These are phyloP conservation scores for Hyaloperonospora brassicae DNA, from an alignment of 352 stramenopile species.

Conservation along the genomic window DNA sequence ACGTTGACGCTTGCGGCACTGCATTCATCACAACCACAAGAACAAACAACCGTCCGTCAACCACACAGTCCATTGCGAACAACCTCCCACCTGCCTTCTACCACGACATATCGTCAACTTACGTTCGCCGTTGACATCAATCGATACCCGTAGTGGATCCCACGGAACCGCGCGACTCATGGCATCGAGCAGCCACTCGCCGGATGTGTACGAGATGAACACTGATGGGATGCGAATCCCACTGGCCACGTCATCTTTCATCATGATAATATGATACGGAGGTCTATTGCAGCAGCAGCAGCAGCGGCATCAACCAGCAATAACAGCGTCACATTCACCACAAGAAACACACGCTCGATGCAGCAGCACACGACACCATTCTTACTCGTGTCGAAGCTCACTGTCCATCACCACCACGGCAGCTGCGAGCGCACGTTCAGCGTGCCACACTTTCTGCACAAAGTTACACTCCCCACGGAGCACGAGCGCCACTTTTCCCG, in stretches of 20 bases:
- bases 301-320: neutral
- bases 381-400: slow-evolving; percentile 47
- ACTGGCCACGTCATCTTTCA: slow-evolving; percentile 66
- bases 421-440: slow-evolving; percentile 50
- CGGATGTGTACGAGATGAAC: slow-evolving; percentile 62
- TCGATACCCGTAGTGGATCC: slow-evolving; percentile 47
- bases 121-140: slow-evolving; percentile 56
- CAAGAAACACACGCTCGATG: neutral
- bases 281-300: slow-evolving; percentile 22
- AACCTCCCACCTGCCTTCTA: no score
- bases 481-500: slow-evolving; percentile 62
- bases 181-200: slow-evolving; percentile 43
- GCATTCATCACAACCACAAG: slow-evolving; percentile 2
- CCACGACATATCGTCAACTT: slow-evolving; percentile 13
- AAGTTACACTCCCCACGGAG: slow-evolving; percentile 66
- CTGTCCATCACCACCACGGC: slow-evolving; percentile 75
- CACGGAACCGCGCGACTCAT: slow-evolving; percentile 38
- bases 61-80: neutral
- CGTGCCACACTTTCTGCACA: slow-evolving; percentile 49
- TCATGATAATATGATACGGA: slow-evolving; percentile 81
- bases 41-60: neutral
- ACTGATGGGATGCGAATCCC: slow-evolving; percentile 57
- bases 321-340: neutral
- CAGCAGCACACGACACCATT: neutral
- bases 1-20: slow-evolving; percentile 51